Evolutionary conservation across 208 protist genomes (phyloP), one percentile per base, ranked within the genome.

Genomic region (Spongospora subterranea): DNA sequence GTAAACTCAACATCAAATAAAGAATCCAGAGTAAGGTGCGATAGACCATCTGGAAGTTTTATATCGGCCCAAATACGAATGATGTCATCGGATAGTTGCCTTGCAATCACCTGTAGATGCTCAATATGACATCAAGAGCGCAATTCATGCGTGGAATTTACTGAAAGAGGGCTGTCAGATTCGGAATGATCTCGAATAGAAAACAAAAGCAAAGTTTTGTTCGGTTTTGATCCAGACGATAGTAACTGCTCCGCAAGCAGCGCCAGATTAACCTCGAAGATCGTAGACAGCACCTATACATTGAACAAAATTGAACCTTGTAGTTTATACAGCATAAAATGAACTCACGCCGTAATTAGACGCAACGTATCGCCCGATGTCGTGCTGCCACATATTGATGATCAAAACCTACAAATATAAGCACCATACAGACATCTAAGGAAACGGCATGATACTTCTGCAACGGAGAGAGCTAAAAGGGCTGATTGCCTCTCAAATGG

Each of bases 381-480:
- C 91, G 64, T 46, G 76, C 39, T 90, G 45, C 77, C 77, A 92
- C 82, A 92, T 92, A 90, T 92, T 92, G 35, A 92, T 89, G 0
- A 92, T 54, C 0, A 92, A 11, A 35, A 92, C 91, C 71, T 82
- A 43, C 6, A 24, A 60, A 29, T 6, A 60, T 60, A 60, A 82
- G 71, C 6, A 35, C 6, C 71, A 6, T 32, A 17, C 71, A n/a
- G 6, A 40, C 35, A 82, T 6, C 71, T 82, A 20, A 39, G 6
- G 71, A 6, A 43, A 82, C 40, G 35, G 35, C 6, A 82, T 35
- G 71, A 35, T 20, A 82, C 71, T 24, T 92, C 77, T 0, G 91
- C 89, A 0, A 92, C 39, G 0, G 77, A 45, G 0, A 92, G 60
- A 13, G 77, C 82, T 45, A 92, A 89, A 0, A 92, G 46, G 17